Evolutionary conservation across 345 rosid genomes (phyloP).

Genomic region (Moricandia arvensis): DNA sequence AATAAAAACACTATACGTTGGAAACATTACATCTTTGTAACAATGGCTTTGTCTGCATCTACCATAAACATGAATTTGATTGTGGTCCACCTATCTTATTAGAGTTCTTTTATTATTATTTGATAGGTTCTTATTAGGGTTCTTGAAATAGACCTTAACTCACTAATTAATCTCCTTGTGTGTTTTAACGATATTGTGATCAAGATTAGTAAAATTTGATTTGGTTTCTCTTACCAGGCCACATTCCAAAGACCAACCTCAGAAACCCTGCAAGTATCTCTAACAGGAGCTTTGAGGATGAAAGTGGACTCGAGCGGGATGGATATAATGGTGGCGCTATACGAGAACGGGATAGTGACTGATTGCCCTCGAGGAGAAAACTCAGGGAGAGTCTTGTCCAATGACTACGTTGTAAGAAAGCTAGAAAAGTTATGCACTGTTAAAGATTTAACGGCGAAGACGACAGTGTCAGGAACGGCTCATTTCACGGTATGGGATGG

Average conservation of each 20-base stretch:
- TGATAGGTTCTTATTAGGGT: too few relatives aligned
- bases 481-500: constrained; percentile 64
- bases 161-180: too few relatives aligned
- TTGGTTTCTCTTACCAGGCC: constrained; percentile 44
- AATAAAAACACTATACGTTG: too few relatives aligned
- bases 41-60: too few relatives aligned
- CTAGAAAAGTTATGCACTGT: constrained; percentile 66
- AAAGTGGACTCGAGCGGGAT: constrained; percentile 59
- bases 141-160: background rate
- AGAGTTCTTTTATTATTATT: background rate
- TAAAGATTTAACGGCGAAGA: constrained; percentile 58
- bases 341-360: constrained; percentile 62
- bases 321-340: constrained; percentile 69
- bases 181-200: too few relatives aligned
- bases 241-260: constrained; percentile 58
- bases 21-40: too few relatives aligned
- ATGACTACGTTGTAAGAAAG: constrained; percentile 76
- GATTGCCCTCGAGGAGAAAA: constrained; percentile 72
- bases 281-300: constrained; percentile 58
- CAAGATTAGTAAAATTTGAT: background rate
- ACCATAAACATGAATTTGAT: too few relatives aligned
- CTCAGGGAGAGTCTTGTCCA: constrained; percentile 62
- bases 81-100: background rate
- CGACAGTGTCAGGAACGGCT: constrained; percentile 58
- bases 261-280: constrained; percentile 53